Percentiles rank a stretch among this genome's conserved stretches.
phyloP scores from a whole-genome alignment of 2,329 filamentous ascomycete species.

The Colletotrichum lindemuthianum region DNA sequence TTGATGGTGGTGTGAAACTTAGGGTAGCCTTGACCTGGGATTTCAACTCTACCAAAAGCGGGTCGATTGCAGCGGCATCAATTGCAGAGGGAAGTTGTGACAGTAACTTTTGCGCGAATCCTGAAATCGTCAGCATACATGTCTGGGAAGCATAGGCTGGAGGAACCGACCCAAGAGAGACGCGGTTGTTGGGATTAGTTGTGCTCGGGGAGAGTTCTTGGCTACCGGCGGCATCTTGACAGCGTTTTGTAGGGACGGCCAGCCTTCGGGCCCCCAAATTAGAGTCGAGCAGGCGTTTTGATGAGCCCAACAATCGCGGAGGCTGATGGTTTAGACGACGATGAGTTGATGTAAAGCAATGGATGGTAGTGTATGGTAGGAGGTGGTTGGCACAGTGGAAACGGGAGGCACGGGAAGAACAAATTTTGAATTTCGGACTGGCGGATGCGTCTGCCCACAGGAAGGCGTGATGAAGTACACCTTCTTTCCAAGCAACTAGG shows the following conservation, averaged over 20 bases:
- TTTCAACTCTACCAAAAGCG: conserved; percentile 44
- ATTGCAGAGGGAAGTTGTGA: conserved; percentile 31
- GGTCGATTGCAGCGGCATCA: conserved; percentile 36
- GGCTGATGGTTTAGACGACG: neutral
- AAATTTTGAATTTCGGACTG: neutral
- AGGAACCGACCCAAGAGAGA: too few relatives aligned
- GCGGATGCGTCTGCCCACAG: neutral
- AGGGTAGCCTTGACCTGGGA: conserved; percentile 28
- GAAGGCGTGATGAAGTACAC: conserved; percentile 4
- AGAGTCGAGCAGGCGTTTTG: too few relatives aligned
- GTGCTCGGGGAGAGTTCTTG: too few relatives aligned
- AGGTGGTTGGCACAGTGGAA: neutral
- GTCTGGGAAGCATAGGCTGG: too few relatives aligned
- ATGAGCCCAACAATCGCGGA: too few relatives aligned
- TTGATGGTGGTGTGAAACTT: neutral
- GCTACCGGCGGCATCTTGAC: too few relatives aligned
- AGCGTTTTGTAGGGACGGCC: too few relatives aligned
- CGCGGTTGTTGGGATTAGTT: too few relatives aligned
- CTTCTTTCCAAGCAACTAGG: neutral
- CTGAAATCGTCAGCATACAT: neutral
- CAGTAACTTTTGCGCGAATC: conserved; percentile 25
- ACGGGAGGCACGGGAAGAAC: neutral
- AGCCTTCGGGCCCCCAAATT: too few relatives aligned
- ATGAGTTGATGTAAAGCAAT: neutral
- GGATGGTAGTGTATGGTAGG: neutral